Percentiles rank a stretch among this genome's conserved stretches.
phyloP scores from a whole-genome alignment of 305 asterid genomes.

The Solanum hybrid region DNA sequence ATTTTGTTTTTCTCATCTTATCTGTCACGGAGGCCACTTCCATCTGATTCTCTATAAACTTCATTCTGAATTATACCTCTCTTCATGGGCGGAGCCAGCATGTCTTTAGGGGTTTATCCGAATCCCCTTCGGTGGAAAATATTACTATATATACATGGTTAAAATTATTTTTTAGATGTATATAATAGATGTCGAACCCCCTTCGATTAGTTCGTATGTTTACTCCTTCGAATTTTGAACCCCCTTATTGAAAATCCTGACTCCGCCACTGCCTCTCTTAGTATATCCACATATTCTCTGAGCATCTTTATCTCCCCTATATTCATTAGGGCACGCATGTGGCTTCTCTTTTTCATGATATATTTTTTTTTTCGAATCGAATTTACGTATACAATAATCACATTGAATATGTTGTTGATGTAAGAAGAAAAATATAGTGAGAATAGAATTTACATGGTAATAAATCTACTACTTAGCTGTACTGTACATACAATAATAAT shows the following conservation, averaged over 20 bases:
- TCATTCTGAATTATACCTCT: neutral
- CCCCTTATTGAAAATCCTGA: too few species aligned
- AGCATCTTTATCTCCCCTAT: neutral
- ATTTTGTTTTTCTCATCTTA: neutral
- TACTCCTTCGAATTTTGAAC: too few species aligned
- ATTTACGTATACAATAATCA: rapidly evolving
- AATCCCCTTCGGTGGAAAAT: too few species aligned
- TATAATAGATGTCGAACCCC: too few species aligned
- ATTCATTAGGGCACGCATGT: neutral
- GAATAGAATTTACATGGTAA: neutral
- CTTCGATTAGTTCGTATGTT: too few species aligned
- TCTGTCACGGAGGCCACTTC: neutral
- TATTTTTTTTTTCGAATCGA: neutral
- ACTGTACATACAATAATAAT: neutral
- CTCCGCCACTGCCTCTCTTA: neutral
- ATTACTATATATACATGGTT: too few species aligned
- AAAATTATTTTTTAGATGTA: too few species aligned
- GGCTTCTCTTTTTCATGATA: neutral
- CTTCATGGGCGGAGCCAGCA: too few species aligned
- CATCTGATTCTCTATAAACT: neutral
- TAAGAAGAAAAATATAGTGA: neutral
- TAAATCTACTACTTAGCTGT: neutral
- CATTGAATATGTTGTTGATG: too few species aligned
- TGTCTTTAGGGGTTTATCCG: too few species aligned
- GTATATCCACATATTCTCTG: neutral